A percentile compares a stretch with the other conserved stretches of the same genome.
Evolutionary conservation across 352 stramenopile species (phyloP).

Genomic region (Pythium biforme): DNA sequence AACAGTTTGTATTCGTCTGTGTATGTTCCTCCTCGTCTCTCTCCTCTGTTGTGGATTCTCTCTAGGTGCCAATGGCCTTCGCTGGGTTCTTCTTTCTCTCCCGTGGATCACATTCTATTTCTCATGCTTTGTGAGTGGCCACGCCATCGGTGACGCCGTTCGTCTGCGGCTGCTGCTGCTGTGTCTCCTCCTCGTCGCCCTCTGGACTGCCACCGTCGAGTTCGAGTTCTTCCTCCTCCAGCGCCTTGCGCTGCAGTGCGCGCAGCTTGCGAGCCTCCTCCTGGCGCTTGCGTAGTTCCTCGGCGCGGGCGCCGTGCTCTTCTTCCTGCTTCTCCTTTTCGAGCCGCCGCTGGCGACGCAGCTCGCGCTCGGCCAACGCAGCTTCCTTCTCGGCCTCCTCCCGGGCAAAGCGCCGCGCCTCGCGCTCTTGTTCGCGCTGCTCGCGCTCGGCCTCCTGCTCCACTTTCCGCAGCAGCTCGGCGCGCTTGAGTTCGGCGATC

Average conservation of each 20-base stretch:
- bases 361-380: slow-evolving; percentile 49
- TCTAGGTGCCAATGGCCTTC: background rate
- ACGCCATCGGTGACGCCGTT: background rate
- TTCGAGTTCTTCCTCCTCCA: slow-evolving; percentile 9
- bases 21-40: too few species aligned
- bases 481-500: slow-evolving; percentile 65
- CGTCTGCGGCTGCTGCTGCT: background rate
- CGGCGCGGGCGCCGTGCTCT: slow-evolving; percentile 25
- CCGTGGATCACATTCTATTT: background rate
- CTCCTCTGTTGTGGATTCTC: too few species aligned
- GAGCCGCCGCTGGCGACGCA: slow-evolving; percentile 50
- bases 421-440: slow-evolving; percentile 45
- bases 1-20: slow-evolving; percentile 11
- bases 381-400: slow-evolving; percentile 62
- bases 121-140: background rate
- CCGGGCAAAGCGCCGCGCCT: slow-evolving; percentile 44
- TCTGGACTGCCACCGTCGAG: background rate
- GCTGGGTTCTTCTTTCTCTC: background rate
- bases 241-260: slow-evolving; percentile 39
- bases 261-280: slow-evolving; percentile 38
- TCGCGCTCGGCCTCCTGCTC: slow-evolving; percentile 66
- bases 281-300: slow-evolving; percentile 32
- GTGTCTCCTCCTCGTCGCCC: background rate
- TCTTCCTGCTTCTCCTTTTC: slow-evolving; percentile 65
- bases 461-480: slow-evolving; percentile 65